These are phyloP conservation scores for Blastocystis sp. DNA, from an alignment of 352 stramenopile genomes.

Conservation along the genomic window DNA sequence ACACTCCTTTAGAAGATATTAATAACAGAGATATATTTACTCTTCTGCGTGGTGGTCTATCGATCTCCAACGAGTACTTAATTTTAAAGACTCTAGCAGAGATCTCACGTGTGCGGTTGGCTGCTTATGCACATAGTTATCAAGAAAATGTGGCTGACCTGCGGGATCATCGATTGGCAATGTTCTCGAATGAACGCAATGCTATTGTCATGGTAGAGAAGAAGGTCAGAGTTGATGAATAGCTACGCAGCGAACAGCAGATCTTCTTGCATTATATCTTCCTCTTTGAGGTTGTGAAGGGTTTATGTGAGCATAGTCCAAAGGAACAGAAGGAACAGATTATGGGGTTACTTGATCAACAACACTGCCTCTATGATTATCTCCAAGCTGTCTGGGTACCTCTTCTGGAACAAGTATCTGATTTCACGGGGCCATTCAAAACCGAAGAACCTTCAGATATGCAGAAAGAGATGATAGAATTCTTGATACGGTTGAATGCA, in stretches of 20 bases:
- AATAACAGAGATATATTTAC: neutral
- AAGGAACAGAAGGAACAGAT: neutral
- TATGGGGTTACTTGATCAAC: neutral
- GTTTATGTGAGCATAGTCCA: neutral
- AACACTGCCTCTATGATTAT: constrained; percentile 34
- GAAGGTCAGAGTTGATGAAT: neutral
- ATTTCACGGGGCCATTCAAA: neutral
- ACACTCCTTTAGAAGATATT: neutral
- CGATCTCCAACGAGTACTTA: neutral
- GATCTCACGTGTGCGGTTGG: constrained; percentile 7
- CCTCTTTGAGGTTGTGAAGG: constrained; percentile 32
- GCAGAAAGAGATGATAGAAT: neutral
- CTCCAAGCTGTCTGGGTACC: neutral
- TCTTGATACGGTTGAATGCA: neutral
- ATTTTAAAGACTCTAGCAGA: neutral
- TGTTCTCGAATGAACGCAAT: constrained; percentile 34
- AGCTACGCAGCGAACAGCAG: constrained; percentile 34
- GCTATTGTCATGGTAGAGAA: constrained; percentile 4
- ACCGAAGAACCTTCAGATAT: neutral
- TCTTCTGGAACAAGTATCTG: neutral
- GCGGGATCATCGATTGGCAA: neutral
- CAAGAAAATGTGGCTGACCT: neutral
- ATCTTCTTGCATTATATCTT: constrained; percentile 20
- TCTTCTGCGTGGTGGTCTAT: neutral
- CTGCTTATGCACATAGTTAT: neutral